Percentiles rank a stretch among this genome's conserved stretches.
These are phyloP conservation scores for Cinnamomum micranthum DNA, from an alignment of 164 flowering plant species.

Conservation along the genomic window DNA sequence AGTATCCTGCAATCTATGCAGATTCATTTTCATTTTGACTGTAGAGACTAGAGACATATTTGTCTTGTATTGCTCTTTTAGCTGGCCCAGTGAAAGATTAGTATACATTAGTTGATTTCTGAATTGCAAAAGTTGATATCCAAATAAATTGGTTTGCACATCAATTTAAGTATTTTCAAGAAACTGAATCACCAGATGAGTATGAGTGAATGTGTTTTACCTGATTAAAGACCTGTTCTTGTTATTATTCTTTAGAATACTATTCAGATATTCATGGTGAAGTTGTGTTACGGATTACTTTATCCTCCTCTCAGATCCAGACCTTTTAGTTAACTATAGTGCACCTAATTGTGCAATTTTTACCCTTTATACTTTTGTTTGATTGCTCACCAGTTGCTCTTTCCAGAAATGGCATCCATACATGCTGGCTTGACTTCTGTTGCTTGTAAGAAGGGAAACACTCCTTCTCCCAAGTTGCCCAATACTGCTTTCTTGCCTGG, in stretches of 20 bases:
- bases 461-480: slow-evolving; percentile 32
- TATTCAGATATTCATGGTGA: background rate
- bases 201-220: background rate
- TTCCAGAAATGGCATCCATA: slow-evolving; percentile 63
- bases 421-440: slow-evolving; percentile 47
- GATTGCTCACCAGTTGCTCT: background rate
- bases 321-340: background rate
- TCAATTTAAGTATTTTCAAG: background rate
- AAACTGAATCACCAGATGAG: background rate
- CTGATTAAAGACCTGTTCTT: background rate
- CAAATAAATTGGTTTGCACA: background rate
- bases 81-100: background rate
- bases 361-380: background rate
- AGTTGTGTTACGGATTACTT: no score
- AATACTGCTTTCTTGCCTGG: slow-evolving; percentile 55
- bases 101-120: background rate
- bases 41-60: background rate
- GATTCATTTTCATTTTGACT: background rate
- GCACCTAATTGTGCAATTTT: background rate
- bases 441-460: slow-evolving; percentile 47
- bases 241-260: background rate
- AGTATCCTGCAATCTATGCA: background rate
- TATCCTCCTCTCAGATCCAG: background rate
- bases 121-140: background rate
- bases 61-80: background rate